Evolutionary conservation across 352 stramenopile species (phyloP).

Genomic region (Phytophthora megakarya): DNA sequence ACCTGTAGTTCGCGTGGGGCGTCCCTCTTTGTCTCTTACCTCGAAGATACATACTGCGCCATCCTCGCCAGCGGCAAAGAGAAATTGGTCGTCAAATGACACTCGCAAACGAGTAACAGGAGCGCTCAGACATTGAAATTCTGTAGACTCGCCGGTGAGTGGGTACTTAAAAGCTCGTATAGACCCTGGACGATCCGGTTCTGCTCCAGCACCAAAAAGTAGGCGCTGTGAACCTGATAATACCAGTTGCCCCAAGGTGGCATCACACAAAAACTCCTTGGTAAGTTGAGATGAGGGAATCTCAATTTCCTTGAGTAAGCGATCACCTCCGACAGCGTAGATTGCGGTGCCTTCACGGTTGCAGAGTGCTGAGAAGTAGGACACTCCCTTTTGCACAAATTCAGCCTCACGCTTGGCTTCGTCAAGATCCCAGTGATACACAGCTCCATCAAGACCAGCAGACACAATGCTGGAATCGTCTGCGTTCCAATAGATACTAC

Average conservation of each 20-base stretch:
- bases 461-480: constrained; percentile 90
- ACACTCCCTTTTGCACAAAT: constrained; percentile 93
- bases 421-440: constrained; percentile 94
- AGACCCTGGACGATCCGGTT: constrained; percentile 73
- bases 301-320: constrained; percentile 92
- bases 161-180: constrained; percentile 91
- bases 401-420: constrained; percentile 91
- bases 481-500: constrained; percentile 84
- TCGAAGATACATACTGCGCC: constrained; percentile 90
- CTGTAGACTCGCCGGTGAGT: constrained; percentile 88
- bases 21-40: constrained; percentile 85
- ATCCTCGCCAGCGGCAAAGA: constrained; percentile 90
- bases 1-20: constrained; percentile 50
- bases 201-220: constrained; percentile 87
- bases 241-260: constrained; percentile 82
- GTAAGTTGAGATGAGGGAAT: constrained; percentile 74
- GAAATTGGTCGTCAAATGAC: constrained; percentile 88
- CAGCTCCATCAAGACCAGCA: constrained; percentile 91
- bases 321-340: constrained; percentile 88
- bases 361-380: constrained; percentile 87
- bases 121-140: constrained; percentile 84
- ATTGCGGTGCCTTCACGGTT: constrained; percentile 81
- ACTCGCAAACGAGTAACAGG: constrained; percentile 84
- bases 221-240: constrained; percentile 85
- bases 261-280: constrained; percentile 83